Base-by-base conservation (phyloP, 2,329 filamentous ascomycete species). In the Cladobotryum protrusum region DNA sequence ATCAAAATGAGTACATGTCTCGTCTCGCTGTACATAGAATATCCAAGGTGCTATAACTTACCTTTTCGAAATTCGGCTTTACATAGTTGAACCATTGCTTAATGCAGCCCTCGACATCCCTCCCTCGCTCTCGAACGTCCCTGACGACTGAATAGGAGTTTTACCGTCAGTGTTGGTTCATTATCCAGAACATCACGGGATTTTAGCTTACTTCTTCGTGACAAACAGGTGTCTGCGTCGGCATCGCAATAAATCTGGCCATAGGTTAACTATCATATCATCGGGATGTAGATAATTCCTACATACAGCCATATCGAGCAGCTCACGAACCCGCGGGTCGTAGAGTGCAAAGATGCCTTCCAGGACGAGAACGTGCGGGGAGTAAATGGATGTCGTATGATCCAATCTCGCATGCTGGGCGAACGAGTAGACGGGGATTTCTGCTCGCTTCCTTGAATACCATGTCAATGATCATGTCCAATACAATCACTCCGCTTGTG, bases 71-170 rank as follows among this genome's bases (percentile, higher is more conserved):
- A 63, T 97, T 97, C 3, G 93, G 93, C 69, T 99, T 99, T 40
- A 99, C 93, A 64, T 87, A 99, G 11, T 73, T 74, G 66, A 97
- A 96, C 93, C 93, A 99, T 67, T 99, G 93, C 69, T 97, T 97
- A 67, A 99, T 91, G 62, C 91, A 92, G 37, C 93, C 93, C 64
- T 96, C 87, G 50, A 97, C 87, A 62, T 96, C 92, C 63, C 93
- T 81, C 3, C 88, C 92, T 61, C 93, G 83, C 61, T 96, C 89
- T 59, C 82, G 82, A 18, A 97, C 89, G 69, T 99, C 93, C 62
- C 93, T 86, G 35, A 89, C 73, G 57, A 95, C 86, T 90, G 54
- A 1, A 34, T 20, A 20, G 39, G 20, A 20, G 8, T 33, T 37
- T n/a, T 8, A 37, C 15, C 37, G 19, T 36, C 12, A 19, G 17